Conservation (phyloP, 2,329 filamentous ascomycete species). For the Fusarium zealandicum region DNA sequence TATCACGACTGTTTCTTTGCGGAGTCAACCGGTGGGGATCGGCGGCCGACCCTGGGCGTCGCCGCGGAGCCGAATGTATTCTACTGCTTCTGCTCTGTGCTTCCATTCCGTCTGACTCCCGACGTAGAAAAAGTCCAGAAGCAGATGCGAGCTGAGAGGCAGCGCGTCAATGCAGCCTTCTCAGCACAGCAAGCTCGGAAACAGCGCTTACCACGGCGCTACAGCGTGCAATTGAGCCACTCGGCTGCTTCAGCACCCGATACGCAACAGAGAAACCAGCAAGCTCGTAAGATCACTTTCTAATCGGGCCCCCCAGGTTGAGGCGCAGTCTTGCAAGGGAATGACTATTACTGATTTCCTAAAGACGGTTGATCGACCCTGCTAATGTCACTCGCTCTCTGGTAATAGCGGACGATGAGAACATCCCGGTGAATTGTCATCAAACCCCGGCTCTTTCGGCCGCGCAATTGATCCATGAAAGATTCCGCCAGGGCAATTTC, state of each 20-base stretch:
- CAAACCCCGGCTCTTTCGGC: constrained; percentile 8
- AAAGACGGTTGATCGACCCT: constrained; percentile 16
- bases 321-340: no score
- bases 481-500: constrained; percentile 31
- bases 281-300: no score
- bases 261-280: constrained; percentile 1
- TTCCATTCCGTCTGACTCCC: background rate
- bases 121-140: background rate
- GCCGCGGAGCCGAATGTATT: constrained; percentile 24
- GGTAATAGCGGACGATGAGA: constrained; percentile 16
- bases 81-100: background rate
- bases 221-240: constrained; percentile 8
- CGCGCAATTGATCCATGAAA: constrained; percentile 11
- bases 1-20: background rate
- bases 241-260: background rate
- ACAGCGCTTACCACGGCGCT: constrained; percentile 29
- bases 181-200: background rate
- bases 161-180: constrained; percentile 23
- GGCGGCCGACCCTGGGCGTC: background rate
- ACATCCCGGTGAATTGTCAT: constrained; percentile 14
- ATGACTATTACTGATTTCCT: background rate
- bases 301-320: no score
- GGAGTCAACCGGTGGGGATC: background rate
- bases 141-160: background rate
- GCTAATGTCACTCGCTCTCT: constrained; percentile 11